These are phyloP conservation scores for Zygoascus hellenicus DNA, from an alignment of 1,139 yeast species.

Conservation along the genomic window DNA sequence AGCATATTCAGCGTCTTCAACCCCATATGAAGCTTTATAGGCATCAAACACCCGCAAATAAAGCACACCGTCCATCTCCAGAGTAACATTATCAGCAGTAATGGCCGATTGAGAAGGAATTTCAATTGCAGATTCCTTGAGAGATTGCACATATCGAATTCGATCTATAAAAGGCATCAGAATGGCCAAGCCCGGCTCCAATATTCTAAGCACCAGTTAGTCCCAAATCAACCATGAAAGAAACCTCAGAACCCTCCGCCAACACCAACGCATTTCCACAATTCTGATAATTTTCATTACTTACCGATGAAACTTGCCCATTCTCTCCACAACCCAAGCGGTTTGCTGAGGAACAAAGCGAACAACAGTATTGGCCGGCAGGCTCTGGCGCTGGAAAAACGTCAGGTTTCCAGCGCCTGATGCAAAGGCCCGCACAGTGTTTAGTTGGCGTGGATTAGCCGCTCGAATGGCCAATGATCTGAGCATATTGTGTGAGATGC, in stretches of 20 bases:
- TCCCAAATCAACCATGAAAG: background rate
- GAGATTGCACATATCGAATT: conserved; percentile 72
- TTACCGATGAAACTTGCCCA: conserved; percentile 71
- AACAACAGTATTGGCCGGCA: conserved; percentile 69
- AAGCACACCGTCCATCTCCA: conserved; percentile 79
- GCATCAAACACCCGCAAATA: conserved; percentile 76
- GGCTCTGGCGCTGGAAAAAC: conserved; percentile 59
- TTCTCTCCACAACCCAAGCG: conserved; percentile 87
- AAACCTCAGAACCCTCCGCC: background rate
- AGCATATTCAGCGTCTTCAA: conserved; percentile 83
- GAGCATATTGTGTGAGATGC: background rate
- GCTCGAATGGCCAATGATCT: background rate
- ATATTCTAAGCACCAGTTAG: conserved; percentile 36
- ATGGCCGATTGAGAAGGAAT: conserved; percentile 82
- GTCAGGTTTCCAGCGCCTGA: conserved; percentile 33
- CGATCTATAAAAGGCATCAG: conserved; percentile 67
- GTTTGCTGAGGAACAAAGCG: conserved; percentile 86
- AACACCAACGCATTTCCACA: background rate
- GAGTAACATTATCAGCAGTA: conserved; percentile 78
- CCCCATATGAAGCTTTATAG: conserved; percentile 82
- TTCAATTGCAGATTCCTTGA: conserved; percentile 79
- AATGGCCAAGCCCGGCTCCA: conserved; percentile 74
- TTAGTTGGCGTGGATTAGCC: too few relatives aligned
- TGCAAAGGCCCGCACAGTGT: conserved; percentile 3
- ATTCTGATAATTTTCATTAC: conserved; percentile 1